These are phyloP conservation scores for Starmerella riodocensis DNA, from an alignment of 805 yeast species.

Conservation along the genomic window DNA sequence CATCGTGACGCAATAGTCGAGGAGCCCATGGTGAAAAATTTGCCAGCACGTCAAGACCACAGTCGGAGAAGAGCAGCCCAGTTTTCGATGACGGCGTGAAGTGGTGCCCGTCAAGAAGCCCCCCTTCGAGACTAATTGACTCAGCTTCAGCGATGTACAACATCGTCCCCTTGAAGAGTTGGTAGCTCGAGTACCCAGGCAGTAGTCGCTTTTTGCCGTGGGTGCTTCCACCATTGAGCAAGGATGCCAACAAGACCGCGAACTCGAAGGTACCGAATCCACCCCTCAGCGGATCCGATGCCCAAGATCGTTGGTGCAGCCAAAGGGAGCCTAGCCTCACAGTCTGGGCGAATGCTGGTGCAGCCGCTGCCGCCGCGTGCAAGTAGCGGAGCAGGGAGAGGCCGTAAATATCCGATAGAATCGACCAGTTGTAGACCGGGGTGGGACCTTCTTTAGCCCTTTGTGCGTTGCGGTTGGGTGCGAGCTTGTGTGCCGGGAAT, in stretches of 20 bases:
- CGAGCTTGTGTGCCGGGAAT: constrained; percentile 62
- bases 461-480: constrained; percentile 71
- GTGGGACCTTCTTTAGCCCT: constrained; percentile 45
- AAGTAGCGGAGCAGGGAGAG: constrained; percentile 61
- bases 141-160: constrained; percentile 55
- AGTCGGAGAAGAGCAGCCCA: constrained; percentile 18
- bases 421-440: constrained; percentile 72
- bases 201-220: constrained; percentile 63
- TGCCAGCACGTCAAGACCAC: constrained; percentile 65
- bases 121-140: constrained; percentile 1
- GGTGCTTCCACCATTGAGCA: constrained; percentile 62
- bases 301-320: constrained; percentile 77
- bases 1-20: constrained; percentile 46
- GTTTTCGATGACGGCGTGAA: not conserved
- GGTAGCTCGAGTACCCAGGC: constrained; percentile 85
- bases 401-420: constrained; percentile 55
- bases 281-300: constrained; percentile 39
- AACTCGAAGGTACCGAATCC: constrained; percentile 94
- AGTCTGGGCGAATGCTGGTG: constrained; percentile 73
- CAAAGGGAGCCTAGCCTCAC: constrained; percentile 76
- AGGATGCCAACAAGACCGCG: constrained; percentile 62
- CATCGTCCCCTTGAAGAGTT: constrained; percentile 78
- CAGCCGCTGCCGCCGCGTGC: constrained; percentile 44
- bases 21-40: constrained; percentile 65
- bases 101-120: not conserved